Conservation (phyloP, 2,329 filamentous ascomycete genomes). For the Penicillium sp. region DNA sequence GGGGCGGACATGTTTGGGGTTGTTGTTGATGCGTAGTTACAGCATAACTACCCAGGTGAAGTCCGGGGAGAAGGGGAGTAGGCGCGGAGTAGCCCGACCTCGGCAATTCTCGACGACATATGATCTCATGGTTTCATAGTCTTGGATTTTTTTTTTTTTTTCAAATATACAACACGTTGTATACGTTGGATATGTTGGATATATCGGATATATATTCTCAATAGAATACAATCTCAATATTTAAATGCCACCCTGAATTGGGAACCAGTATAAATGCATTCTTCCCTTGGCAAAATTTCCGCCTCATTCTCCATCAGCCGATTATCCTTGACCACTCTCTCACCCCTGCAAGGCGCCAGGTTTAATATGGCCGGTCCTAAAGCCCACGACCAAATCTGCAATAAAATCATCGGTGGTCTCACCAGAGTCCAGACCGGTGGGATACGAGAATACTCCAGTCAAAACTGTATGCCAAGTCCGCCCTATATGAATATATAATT, state of each 20-base stretch:
- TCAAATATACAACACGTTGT: too few relatives aligned
- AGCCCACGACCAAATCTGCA: constrained; percentile 43
- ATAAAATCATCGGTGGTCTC: constrained; percentile 49
- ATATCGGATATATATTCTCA: neutral
- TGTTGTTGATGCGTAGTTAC: neutral
- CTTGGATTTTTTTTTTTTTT: too few relatives aligned
- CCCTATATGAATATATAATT: constrained; percentile 22
- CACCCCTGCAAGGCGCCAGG: constrained; percentile 43
- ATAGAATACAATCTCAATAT: neutral
- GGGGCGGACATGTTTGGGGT: constrained; percentile 27
- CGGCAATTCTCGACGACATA: neutral
- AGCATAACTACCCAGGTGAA: neutral
- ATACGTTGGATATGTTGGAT: too few relatives aligned
- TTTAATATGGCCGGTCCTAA: constrained; percentile 45
- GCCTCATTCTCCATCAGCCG: constrained; percentile 47
- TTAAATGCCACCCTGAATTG: neutral
- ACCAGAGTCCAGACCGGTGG: constrained; percentile 44
- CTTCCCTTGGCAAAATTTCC: constrained; percentile 27
- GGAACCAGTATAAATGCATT: neutral
- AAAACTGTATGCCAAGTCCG: constrained; percentile 32
- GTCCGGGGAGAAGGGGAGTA: constrained; percentile 4
- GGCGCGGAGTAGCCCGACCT: constrained; percentile 4
- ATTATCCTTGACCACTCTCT: constrained; percentile 48
- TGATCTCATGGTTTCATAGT: neutral
- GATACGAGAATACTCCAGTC: constrained; percentile 47